Conservation (phyloP, 257 asterid species). For the Fraxinus anomala region DNA sequence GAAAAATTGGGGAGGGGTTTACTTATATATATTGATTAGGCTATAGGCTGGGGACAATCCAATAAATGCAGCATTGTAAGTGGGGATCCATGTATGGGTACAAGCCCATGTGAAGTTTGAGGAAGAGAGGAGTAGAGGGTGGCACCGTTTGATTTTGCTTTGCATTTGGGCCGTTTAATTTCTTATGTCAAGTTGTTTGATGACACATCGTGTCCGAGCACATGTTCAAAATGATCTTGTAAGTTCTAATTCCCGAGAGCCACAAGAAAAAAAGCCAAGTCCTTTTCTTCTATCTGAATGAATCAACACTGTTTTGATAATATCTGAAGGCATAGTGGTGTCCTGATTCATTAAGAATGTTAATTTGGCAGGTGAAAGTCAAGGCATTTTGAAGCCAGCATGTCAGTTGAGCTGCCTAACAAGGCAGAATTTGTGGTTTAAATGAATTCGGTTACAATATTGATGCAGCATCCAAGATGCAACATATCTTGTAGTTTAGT, state of each 20-base stretch:
- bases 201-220: neutral
- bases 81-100: neutral
- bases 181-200: constrained; percentile 12
- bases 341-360: neutral
- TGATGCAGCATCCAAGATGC: no score
- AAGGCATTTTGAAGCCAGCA: neutral
- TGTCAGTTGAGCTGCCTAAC: neutral
- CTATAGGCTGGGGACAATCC: neutral
- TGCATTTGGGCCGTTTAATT: neutral
- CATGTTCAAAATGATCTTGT: neutral
- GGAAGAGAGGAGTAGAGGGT: no score
- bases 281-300: neutral
- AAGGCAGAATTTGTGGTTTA: neutral
- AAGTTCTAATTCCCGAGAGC: neutral
- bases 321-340: neutral
- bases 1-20: neutral
- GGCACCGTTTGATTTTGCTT: no score
- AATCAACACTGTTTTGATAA: no score
- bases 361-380: neutral
- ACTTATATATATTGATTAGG: neutral
- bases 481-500: no score
- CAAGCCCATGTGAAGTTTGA: no score
- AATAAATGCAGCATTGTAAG: neutral
- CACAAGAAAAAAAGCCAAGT: neutral
- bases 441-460: no score